These are phyloP conservation scores for Botryobasidium botryosum DNA, from an alignment of 768 basidiomycete species.

Conservation along the genomic window DNA sequence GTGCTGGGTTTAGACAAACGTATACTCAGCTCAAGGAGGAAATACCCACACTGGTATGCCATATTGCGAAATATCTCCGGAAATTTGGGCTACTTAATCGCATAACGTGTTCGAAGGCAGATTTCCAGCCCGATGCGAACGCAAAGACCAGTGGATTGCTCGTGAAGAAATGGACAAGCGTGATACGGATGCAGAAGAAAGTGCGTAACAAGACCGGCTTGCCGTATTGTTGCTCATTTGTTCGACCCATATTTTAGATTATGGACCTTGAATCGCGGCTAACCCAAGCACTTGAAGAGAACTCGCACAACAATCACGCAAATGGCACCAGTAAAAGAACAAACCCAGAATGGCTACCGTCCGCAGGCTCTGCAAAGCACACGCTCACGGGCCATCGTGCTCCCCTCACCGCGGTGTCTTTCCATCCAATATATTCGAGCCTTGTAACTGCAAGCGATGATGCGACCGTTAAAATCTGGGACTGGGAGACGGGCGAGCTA, in stretches of 20 bases:
- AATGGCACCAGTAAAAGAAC: slow-evolving; percentile 15
- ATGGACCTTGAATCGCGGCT: slow-evolving; percentile 83
- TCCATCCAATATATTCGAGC: slow-evolving; percentile 72
- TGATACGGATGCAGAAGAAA: slow-evolving; percentile 92
- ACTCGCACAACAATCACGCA: slow-evolving; percentile 31
- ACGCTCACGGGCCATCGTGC: slow-evolving; percentile 62
- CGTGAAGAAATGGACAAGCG: slow-evolving; percentile 97
- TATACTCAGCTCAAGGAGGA: slow-evolving; percentile 15
- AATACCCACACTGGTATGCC: too few species aligned
- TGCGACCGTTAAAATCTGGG: slow-evolving; percentile 84
- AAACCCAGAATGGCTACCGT: slow-evolving; percentile 74
- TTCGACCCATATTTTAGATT: slow-evolving; percentile 35
- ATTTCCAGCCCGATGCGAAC: slow-evolving; percentile 70
- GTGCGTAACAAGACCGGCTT: slow-evolving; percentile 22
- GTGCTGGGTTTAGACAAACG: slow-evolving; percentile 15
- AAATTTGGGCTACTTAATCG: too few species aligned
- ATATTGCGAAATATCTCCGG: too few species aligned
- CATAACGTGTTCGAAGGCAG: slow-evolving; percentile 21
- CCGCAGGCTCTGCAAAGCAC: slow-evolving; percentile 64
- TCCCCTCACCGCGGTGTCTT: slow-evolving; percentile 61
- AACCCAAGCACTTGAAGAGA: slow-evolving; percentile 63
- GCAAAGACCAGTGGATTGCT: slow-evolving; percentile 72
- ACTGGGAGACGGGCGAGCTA: slow-evolving; percentile 91
- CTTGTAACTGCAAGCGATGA: slow-evolving; percentile 80
- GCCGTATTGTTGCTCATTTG: not conserved